phyloP scores from a whole-genome alignment of 768 basidiomycete species.

The Tubosaeta sp. region DNA sequence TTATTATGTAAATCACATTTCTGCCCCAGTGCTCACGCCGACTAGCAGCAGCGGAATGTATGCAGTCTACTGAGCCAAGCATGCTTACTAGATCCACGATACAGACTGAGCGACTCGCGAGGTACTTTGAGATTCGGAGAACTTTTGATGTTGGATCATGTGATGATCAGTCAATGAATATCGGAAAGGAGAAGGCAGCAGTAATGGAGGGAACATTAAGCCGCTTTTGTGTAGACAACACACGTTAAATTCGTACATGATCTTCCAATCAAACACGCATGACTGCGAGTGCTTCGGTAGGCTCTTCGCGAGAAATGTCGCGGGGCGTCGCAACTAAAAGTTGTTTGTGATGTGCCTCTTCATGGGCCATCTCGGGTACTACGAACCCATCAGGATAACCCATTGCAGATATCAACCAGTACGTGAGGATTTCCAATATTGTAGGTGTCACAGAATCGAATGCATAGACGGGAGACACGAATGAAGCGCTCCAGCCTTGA shows the following conservation, averaged over 20 bases:
- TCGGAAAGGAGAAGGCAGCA: too few species aligned
- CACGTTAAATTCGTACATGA: neutral
- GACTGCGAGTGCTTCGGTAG: conserved; percentile 19
- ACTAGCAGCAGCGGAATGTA: too few species aligned
- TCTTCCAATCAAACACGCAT: conserved; percentile 9
- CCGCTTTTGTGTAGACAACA: neutral
- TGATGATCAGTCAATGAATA: too few species aligned
- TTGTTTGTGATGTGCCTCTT: conserved; percentile 17
- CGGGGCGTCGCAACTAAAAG: conserved; percentile 23
- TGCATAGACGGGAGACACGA: conserved; percentile 43
- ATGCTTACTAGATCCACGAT: too few species aligned
- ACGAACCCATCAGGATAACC: conserved; percentile 30
- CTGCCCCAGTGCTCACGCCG: too few species aligned
- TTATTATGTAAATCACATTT: too few species aligned
- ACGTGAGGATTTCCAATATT: conserved; percentile 47
- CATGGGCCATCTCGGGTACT: conserved; percentile 23
- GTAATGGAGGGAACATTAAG: neutral
- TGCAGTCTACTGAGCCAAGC: too few species aligned
- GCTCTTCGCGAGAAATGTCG: conserved; percentile 23
- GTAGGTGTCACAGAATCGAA: conserved; percentile 42
- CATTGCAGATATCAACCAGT: conserved; percentile 56
- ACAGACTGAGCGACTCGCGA: too few species aligned
- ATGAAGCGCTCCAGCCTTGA: conserved; percentile 51
- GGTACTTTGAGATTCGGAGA: too few species aligned
- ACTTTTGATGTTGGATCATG: too few species aligned